Conservation (phyloP, 2,329 filamentous ascomycete genomes). For the Periconia macrospinosa region DNA sequence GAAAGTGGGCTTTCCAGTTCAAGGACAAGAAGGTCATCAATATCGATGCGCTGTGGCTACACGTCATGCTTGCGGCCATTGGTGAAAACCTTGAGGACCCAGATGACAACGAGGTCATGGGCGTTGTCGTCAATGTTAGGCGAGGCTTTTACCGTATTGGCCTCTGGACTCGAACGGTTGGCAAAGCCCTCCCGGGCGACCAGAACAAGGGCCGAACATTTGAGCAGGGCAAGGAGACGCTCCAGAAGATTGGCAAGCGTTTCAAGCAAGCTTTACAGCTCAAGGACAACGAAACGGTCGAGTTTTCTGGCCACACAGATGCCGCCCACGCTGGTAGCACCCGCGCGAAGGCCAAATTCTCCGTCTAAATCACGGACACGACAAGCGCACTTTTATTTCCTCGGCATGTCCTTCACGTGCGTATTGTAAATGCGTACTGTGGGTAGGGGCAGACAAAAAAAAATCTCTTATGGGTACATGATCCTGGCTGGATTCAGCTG, state of each 20-base stretch:
- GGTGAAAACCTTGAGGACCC: constrained; percentile 97
- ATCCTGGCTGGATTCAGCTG: constrained; percentile 15
- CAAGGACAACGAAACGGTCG: constrained; percentile 73
- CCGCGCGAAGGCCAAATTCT: constrained; percentile 91
- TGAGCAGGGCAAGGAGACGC: constrained; percentile 83
- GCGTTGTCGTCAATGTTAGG: constrained; percentile 97
- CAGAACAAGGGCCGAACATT: constrained; percentile 75
- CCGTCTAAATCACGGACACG: constrained; percentile 60
- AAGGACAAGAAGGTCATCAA: constrained; percentile 91
- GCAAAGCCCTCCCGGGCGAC: constrained; percentile 65
- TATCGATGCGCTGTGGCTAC: constrained; percentile 94
- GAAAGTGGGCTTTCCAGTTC: constrained; percentile 98
- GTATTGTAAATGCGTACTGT: constrained; percentile 1
- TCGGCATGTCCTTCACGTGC: constrained; percentile 9
- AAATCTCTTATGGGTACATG: constrained; percentile 8
- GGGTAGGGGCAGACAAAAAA: constrained; percentile 5
- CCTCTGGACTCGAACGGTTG: constrained; percentile 94
- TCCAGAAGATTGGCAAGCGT: constrained; percentile 79
- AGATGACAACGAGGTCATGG: constrained; percentile 96
- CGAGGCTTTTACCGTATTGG: constrained; percentile 98
- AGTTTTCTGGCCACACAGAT: constrained; percentile 97
- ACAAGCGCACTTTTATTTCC: background rate
- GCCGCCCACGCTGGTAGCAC: constrained; percentile 91
- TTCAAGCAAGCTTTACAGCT: constrained; percentile 94
- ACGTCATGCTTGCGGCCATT: constrained; percentile 94